Conservation (phyloP, 169 alveolate species). For the Theileria orientalis region DNA sequence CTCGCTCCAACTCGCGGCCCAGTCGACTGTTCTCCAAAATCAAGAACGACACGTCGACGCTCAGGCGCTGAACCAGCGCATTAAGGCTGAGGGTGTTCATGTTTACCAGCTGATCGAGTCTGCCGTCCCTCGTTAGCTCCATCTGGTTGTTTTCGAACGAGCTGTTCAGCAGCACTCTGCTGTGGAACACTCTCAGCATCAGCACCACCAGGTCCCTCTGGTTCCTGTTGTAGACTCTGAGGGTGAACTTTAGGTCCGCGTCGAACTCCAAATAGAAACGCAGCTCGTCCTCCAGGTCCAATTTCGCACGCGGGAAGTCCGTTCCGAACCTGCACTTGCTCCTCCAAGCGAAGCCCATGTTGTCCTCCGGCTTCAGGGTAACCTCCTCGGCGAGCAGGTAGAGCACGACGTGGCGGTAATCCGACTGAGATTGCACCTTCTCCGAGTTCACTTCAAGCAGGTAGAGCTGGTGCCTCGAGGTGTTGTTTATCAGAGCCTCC, state of each 20-base stretch:
- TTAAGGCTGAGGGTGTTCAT: slow-evolving; percentile 35
- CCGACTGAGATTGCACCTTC: slow-evolving; percentile 17
- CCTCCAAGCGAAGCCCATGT: slow-evolving; percentile 8
- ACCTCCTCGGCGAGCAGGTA: slow-evolving; percentile 59
- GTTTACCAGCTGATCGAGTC: slow-evolving; percentile 39
- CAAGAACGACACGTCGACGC: slow-evolving; percentile 44
- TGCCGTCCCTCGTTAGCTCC: slow-evolving; percentile 57
- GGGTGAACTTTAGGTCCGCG: slow-evolving; percentile 33
- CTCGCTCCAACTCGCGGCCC: slow-evolving; percentile 35
- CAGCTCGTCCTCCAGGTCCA: slow-evolving; percentile 41
- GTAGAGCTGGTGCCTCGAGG: slow-evolving; percentile 43
- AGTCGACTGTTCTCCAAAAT: slow-evolving; percentile 43
- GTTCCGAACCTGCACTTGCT: slow-evolving; percentile 50
- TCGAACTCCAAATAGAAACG: slow-evolving; percentile 27
- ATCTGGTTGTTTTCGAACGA: slow-evolving; percentile 50
- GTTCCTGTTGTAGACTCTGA: slow-evolving; percentile 49
- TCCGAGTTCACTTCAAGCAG: slow-evolving; percentile 15
- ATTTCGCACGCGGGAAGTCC: slow-evolving; percentile 41
- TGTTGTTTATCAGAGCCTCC: slow-evolving; percentile 53
- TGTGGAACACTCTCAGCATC: slow-evolving; percentile 62
- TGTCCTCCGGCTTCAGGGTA: slow-evolving; percentile 55
- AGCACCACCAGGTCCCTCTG: slow-evolving; percentile 60
- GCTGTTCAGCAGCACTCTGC: slow-evolving; percentile 42
- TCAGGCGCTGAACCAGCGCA: slow-evolving; percentile 38
- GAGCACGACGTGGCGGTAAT: slow-evolving; percentile 18